phyloP scores from a whole-genome alignment of 208 protist genomes.

The Strigomonas culicis region DNA sequence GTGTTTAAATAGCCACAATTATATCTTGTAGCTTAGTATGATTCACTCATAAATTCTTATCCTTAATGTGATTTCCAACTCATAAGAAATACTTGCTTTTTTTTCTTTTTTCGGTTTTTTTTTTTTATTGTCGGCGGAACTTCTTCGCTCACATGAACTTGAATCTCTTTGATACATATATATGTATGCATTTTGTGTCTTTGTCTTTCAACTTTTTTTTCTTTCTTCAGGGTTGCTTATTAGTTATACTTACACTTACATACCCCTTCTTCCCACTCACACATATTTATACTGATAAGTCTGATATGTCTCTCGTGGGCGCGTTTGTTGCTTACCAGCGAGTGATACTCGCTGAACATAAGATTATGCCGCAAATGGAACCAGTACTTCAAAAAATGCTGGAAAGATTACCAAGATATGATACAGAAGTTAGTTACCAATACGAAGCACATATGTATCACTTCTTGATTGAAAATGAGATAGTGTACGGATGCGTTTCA shows the following conservation, averaged over 20 bases:
- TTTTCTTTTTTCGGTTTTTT: not conserved
- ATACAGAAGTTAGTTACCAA: constrained; percentile 77
- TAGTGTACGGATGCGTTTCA: constrained; percentile 74
- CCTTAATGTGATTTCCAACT: no score
- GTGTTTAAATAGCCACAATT: no score
- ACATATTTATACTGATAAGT: not conserved
- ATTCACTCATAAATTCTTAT: no score
- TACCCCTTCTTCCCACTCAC: no score
- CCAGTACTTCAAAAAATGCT: constrained; percentile 60
- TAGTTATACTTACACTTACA: no score
- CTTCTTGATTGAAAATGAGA: constrained; percentile 81
- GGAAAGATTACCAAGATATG: constrained; percentile 59
- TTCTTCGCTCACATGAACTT: not conserved
- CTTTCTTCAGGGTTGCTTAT: not conserved
- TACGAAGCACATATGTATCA: constrained; percentile 70
- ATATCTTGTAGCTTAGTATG: no score
- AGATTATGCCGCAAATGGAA: constrained; percentile 29
- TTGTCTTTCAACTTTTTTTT: not conserved
- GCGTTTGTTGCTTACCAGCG: constrained; percentile 52
- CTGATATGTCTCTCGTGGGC: constrained; percentile 29
- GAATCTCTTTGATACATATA: not conserved
- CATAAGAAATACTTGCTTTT: no score
- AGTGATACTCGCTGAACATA: constrained; percentile 45
- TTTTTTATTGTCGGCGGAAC: not conserved
- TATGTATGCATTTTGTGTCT: not conserved